A percentile compares a stretch with the other conserved stretches of the same genome.
Conservation (phyloP, 1,284 basidiomycete genomes). For the Cryptococcus sp. region DNA sequence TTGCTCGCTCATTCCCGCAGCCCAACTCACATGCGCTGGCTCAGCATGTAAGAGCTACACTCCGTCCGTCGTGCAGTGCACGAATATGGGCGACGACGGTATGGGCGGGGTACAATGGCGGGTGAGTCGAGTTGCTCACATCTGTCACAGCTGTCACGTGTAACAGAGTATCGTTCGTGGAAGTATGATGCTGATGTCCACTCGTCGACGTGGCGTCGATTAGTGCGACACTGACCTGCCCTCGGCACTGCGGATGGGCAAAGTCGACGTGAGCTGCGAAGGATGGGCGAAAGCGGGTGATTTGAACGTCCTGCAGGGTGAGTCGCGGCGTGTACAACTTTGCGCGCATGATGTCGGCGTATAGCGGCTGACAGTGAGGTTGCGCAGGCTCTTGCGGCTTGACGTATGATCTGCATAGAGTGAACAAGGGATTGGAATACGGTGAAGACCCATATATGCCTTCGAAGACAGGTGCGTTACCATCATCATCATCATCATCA, state of each 20-base stretch:
- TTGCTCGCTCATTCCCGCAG: conserved; percentile 18
- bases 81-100: conserved; percentile 72
- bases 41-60: conserved; percentile 71
- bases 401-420: conserved; percentile 67
- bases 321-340: conserved; percentile 19
- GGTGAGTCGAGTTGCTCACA: too few relatives aligned
- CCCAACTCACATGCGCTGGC: conserved; percentile 78
- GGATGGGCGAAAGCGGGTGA: conserved; percentile 81
- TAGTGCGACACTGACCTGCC: conserved; percentile 90
- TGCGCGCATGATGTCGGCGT: neutral
- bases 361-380: neutral
- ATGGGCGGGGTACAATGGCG: conserved; percentile 77
- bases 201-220: neutral
- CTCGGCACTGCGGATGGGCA: conserved; percentile 73
- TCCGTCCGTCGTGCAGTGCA: conserved; percentile 84
- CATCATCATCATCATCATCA: neutral
- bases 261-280: conserved; percentile 82
- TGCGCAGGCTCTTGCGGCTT: conserved; percentile 74
- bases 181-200: neutral
- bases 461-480: conserved; percentile 14
- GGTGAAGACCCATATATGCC: conserved; percentile 18
- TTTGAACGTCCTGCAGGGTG: conserved; percentile 79
- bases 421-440: conserved; percentile 34
- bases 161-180: neutral
- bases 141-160: too few relatives aligned